phyloP scores from a whole-genome alignment of 2,329 filamentous ascomycete species.

The Nemania sp. region DNA sequence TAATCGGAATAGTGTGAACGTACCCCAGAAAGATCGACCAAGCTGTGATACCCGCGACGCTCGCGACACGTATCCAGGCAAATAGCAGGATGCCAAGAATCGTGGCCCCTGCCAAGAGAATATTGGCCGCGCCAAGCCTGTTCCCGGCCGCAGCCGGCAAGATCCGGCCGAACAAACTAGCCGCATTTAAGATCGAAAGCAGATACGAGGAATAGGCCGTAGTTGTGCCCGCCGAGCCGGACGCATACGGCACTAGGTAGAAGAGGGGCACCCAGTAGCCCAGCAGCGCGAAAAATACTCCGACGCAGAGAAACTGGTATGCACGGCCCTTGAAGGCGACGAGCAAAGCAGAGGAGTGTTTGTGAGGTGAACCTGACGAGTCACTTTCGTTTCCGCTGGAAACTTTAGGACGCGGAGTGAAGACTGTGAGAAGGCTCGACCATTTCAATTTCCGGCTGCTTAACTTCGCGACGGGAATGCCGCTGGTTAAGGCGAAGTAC shows the following conservation, averaged over 20 bases:
- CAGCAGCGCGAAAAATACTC: slow-evolving; percentile 7
- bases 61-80: background rate
- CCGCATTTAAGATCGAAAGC: slow-evolving; percentile 12
- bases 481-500: slow-evolving; percentile 2
- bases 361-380: background rate
- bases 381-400: background rate
- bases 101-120: slow-evolving; percentile 10
- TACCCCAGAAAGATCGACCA: slow-evolving; percentile 18
- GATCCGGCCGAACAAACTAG: slow-evolving; percentile 17
- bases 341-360: background rate
- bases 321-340: background rate
- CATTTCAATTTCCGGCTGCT: background rate
- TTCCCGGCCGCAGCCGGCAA: slow-evolving; percentile 10
- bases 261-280: slow-evolving; percentile 19
- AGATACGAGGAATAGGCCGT: slow-evolving; percentile 3
- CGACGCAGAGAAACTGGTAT: slow-evolving; percentile 11
- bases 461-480: background rate
- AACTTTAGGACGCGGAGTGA: background rate
- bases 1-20: background rate
- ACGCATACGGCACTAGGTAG: slow-evolving; percentile 18
- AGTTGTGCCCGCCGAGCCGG: background rate
- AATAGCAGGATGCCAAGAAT: slow-evolving; percentile 1
- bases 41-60: slow-evolving; percentile 1
- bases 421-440: background rate
- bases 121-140: slow-evolving; percentile 6